Base-by-base conservation (phyloP, 345 rosid species). In the Cochlearia excelsa region DNA sequence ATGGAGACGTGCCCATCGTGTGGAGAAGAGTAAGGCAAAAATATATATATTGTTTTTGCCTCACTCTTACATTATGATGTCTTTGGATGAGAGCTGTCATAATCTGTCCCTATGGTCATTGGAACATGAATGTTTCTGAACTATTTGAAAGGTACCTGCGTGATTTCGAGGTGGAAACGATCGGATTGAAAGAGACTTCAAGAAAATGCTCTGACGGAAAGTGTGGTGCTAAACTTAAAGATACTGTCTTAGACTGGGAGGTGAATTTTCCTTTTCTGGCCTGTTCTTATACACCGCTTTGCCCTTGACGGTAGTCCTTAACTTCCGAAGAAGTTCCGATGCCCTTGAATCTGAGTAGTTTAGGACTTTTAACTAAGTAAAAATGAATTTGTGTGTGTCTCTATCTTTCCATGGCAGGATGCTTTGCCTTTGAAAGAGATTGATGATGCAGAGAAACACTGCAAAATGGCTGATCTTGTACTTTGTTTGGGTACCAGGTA, bases 191-290 rank as follows among this genome's bases (percentile, higher is more conserved):
- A 78, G 97, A 84, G 76, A 93, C 99, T 47, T 73, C 91, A 46
- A 79, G 95, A 11, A 90, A 77, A 61, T 93, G 99, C 73, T 67
- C 94, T 51, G 61, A 66, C 66, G 65, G 8, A 62, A 82, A 80
- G 51, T 93, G 99, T 62, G 85, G 89, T 57, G 82, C 79, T 59
- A 93, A 84, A 80, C 94, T 93, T 50, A 84, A 61, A 79, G 99
- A 92, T 67, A 86, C 97, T 1, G 99, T 93, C 67, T 86, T 93
- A 74, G 99, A 93, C 58, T 93, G 99, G 99, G 99, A 93, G 99
- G 99, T 92, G 69, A 38, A 0, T 30, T 63, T 16, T 16, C 23
- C 23, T 16, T 16, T 31, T 10, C 16, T 30, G 37, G 41, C n/a
- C 10, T 37, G 7, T 43, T 51, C n/a, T 11, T 7, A 29, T 26